phyloP scores from a whole-genome alignment of 768 basidiomycete species.

The Myochromella boudieri region DNA sequence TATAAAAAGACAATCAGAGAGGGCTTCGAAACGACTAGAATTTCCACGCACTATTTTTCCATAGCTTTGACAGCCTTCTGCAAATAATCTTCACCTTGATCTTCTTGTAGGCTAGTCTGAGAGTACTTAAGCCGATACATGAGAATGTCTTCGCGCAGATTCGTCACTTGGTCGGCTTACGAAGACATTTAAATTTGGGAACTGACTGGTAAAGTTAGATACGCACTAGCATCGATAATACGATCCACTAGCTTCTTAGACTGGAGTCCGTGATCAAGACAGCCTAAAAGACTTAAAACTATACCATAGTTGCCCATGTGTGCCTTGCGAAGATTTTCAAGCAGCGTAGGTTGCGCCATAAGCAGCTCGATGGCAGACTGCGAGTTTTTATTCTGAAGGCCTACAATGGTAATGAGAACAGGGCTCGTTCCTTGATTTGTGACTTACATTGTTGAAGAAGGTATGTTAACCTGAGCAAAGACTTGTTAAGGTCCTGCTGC shows the following conservation, averaged over 20 bases:
- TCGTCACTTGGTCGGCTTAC: slow-evolving; percentile 87
- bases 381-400: slow-evolving; percentile 61
- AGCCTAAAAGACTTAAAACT: slow-evolving; percentile 90
- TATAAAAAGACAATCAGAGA: slow-evolving; percentile 25
- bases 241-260: slow-evolving; percentile 91
- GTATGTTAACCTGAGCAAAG: slow-evolving; percentile 75
- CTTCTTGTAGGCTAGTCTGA: slow-evolving; percentile 71
- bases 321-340: slow-evolving; percentile 88
- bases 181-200: no score
- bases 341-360: slow-evolving; percentile 71
- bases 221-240: slow-evolving; percentile 74
- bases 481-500: slow-evolving; percentile 77
- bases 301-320: slow-evolving; percentile 91
- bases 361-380: slow-evolving; percentile 85
- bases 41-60: slow-evolving; percentile 81
- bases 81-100: slow-evolving; percentile 54
- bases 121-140: slow-evolving; percentile 84
- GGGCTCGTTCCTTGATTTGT: no score
- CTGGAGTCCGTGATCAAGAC: slow-evolving; percentile 80
- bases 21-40: not conserved
- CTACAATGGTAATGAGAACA: slow-evolving; percentile 32
- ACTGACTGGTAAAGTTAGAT: no score
- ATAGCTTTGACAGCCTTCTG: slow-evolving; percentile 71
- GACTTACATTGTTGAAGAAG: slow-evolving; percentile 74
- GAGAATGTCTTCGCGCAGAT: slow-evolving; percentile 88